These are phyloP conservation scores for Aspergillus aculeatinus DNA, from an alignment of 2,329 filamentous ascomycete genomes.

Conservation along the genomic window DNA sequence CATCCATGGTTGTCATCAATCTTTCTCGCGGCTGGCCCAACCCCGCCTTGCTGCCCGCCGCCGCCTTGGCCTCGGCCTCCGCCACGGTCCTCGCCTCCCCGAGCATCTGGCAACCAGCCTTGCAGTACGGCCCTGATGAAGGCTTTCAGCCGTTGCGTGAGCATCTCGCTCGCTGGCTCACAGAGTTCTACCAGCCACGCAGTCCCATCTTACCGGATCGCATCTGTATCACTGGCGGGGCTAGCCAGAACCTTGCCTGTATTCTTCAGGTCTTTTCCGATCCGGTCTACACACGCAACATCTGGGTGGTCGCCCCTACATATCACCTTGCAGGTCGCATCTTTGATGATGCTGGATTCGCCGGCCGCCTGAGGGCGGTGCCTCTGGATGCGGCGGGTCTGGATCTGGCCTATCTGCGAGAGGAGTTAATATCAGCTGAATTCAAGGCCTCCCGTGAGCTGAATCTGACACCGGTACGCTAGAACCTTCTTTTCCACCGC, in stretches of 20 bases:
- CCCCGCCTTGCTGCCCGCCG: conserved; percentile 63
- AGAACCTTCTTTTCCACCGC: neutral
- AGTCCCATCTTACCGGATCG: conserved; percentile 53
- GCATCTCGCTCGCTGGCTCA: conserved; percentile 70
- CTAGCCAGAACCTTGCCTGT: conserved; percentile 77
- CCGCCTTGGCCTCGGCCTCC: conserved; percentile 61
- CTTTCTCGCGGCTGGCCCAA: conserved; percentile 50
- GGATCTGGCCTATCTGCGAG: conserved; percentile 62
- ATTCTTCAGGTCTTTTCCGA: conserved; percentile 79
- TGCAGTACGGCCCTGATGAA: conserved; percentile 76
- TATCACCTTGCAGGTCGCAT: conserved; percentile 86
- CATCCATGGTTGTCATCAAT: conserved; percentile 31
- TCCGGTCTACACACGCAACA: conserved; percentile 67
- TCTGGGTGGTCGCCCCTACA: conserved; percentile 80
- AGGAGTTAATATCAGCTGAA: conserved; percentile 53
- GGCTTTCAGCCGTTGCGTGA: conserved; percentile 70
- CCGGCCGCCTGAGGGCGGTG: conserved; percentile 63
- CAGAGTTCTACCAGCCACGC: conserved; percentile 56
- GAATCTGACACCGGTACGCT: conserved; percentile 46
- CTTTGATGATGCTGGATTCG: conserved; percentile 77
- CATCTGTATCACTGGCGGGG: conserved; percentile 80
- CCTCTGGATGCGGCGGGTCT: conserved; percentile 77
- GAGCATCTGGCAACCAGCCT: conserved; percentile 58
- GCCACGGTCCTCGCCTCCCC: conserved; percentile 61
- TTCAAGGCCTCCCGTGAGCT: conserved; percentile 38